Conservation (phyloP, 192 early-diverging fungal species). For the Coemansia sp. region DNA sequence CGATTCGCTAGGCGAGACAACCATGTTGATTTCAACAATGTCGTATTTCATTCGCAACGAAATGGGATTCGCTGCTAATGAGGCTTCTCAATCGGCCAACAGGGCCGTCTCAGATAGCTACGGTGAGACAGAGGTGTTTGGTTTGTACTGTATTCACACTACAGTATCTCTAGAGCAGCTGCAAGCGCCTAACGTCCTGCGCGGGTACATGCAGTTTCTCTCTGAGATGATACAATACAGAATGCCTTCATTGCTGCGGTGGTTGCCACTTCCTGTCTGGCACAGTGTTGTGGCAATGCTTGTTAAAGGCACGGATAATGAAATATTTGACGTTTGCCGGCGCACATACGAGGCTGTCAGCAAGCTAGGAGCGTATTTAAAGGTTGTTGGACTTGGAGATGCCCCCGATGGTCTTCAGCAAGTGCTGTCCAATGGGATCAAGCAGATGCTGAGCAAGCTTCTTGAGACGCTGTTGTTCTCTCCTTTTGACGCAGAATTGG, state of each 20-base stretch:
- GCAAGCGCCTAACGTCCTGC: slow-evolving; percentile 39
- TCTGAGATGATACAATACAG: slow-evolving; percentile 51
- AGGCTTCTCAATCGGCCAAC: slow-evolving; percentile 18
- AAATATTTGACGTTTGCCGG: slow-evolving; percentile 45
- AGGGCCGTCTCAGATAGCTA: slow-evolving; percentile 39
- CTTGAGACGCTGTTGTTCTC: slow-evolving; percentile 41
- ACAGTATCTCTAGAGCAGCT: slow-evolving; percentile 28
- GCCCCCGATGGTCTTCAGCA: slow-evolving; percentile 20
- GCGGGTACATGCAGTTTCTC: slow-evolving; percentile 41
- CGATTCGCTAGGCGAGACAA: slow-evolving; percentile 28
- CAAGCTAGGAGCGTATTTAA: slow-evolving; percentile 50
- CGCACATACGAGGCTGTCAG: slow-evolving; percentile 48
- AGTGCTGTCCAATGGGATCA: slow-evolving; percentile 26
- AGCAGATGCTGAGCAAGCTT: slow-evolving; percentile 39
- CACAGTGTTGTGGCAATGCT: slow-evolving; percentile 29
- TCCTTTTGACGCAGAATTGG: slow-evolving; percentile 44
- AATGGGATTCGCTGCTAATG: slow-evolving; percentile 47
- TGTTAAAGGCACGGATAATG: slow-evolving; percentile 33
- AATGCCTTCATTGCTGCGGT: slow-evolving; percentile 44
- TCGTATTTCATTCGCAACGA: slow-evolving; percentile 48
- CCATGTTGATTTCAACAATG: slow-evolving; percentile 32
- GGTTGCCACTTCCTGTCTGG: slow-evolving; percentile 44
- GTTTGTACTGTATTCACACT: slow-evolving; percentile 46
- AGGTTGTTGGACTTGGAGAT: slow-evolving; percentile 24
- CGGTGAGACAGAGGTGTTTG: slow-evolving; percentile 52